Evolutionary conservation across 2,329 filamentous ascomycete genomes (phyloP).

Genomic region (Acrocalymma vagum): DNA sequence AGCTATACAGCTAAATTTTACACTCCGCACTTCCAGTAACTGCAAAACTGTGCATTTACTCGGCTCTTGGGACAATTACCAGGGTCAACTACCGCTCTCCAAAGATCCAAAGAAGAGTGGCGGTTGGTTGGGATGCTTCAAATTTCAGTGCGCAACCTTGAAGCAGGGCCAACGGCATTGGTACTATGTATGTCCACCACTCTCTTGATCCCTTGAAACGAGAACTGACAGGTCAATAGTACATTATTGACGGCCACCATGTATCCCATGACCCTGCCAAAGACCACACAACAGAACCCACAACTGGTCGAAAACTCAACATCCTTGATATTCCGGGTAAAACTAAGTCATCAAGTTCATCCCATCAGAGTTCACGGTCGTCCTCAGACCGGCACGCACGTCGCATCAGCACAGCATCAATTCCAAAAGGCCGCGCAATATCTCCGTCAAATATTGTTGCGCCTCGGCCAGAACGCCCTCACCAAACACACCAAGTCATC

Average conservation of each 20-base stretch:
- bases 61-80: conserved; percentile 98
- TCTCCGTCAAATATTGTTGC: conserved; percentile 89
- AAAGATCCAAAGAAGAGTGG: conserved; percentile 90
- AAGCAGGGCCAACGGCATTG: conserved; percentile 94
- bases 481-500: conserved; percentile 87
- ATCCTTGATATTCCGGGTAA: conserved; percentile 88
- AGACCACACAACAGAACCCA: conserved; percentile 90
- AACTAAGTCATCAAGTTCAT: too few species aligned
- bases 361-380: conserved; percentile 58
- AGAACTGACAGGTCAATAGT: conserved; percentile 51
- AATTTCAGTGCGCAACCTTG: conserved; percentile 87
- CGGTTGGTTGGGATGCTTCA: conserved; percentile 95
- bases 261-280: conserved; percentile 95
- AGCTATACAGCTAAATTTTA: conserved; percentile 92
- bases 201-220: not conserved
- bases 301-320: conserved; percentile 96
- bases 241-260: conserved; percentile 99
- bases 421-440: conserved; percentile 88
- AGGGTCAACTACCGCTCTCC: conserved; percentile 90
- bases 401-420: conserved; percentile 66
- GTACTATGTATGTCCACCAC: conserved; percentile 78
- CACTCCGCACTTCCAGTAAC: conserved; percentile 92
- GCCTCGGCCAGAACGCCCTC: conserved; percentile 87
- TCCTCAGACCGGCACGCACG: conserved; percentile 58
- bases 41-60: conserved; percentile 98